Conservation (phyloP, 768 basidiomycete genomes). For the Amylocystis lapponica region DNA sequence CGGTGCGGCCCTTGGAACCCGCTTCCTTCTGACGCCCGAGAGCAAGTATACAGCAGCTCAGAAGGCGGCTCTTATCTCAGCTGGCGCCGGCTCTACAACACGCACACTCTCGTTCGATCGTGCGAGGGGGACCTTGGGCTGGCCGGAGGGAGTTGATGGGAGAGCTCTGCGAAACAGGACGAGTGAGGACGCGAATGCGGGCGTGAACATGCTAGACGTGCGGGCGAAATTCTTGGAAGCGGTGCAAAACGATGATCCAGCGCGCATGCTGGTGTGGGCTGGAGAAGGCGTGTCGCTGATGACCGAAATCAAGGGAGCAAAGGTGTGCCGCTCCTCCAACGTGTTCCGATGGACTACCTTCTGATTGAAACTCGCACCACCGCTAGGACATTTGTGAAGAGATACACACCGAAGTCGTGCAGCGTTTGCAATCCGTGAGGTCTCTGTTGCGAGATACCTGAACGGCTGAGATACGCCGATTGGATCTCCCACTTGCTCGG, state of each 20-base stretch:
- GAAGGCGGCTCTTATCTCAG: constrained; percentile 28
- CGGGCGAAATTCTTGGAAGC: constrained; percentile 43
- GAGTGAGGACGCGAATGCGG: constrained; percentile 50
- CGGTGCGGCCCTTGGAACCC: constrained; percentile 69
- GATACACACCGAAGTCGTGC: no score
- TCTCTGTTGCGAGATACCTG: no score
- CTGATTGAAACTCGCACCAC: no score
- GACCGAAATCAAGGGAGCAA: constrained; percentile 35
- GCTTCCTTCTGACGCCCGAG: constrained; percentile 66
- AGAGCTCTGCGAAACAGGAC: constrained; percentile 53
- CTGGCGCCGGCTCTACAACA: constrained; percentile 19
- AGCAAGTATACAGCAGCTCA: constrained; percentile 32
- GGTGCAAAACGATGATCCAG: constrained; percentile 37
- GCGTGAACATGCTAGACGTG: constrained; percentile 37
- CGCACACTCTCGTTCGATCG: constrained; percentile 31
- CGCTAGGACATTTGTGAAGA: no score
- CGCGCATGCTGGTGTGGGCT: constrained; percentile 55
- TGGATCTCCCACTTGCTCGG: no score
- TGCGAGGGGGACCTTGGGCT: constrained; percentile 25
- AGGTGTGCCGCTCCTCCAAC: no score
- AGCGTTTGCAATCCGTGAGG: no score
- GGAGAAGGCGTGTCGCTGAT: constrained; percentile 61
- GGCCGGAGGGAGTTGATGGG: constrained; percentile 33
- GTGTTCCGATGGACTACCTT: no score
- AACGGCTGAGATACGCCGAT: no score